phyloP scores from a whole-genome alignment of 139 green algal genomes.

The Micractinium conductrix region DNA sequence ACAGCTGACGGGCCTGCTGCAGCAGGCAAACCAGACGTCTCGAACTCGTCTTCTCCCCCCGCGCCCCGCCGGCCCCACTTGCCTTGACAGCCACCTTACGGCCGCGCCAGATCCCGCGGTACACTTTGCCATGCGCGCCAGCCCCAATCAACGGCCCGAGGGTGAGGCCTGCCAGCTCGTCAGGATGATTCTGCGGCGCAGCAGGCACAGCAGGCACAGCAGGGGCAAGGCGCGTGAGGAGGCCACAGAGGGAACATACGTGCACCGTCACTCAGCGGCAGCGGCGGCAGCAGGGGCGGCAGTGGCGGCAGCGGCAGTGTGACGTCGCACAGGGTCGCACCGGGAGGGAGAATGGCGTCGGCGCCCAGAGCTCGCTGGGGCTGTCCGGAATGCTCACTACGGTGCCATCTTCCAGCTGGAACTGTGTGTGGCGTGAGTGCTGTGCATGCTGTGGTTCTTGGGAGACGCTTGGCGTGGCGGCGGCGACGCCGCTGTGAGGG shows the following conservation, averaged over 20 bases:
- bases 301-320: too few relatives aligned
- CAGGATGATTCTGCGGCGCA: not conserved
- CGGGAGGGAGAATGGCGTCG: not conserved
- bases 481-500: too few relatives aligned
- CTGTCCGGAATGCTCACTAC: too few relatives aligned
- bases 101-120: constrained; percentile 42
- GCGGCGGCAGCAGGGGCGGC: too few relatives aligned
- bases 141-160: constrained; percentile 51
- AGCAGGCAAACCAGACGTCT: not conserved
- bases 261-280: not conserved
- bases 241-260: too few relatives aligned
- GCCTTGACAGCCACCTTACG: constrained; percentile 60
- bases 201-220: not conserved
- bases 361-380: not conserved
- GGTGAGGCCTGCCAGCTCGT: constrained; percentile 45
- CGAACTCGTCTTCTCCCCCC: not conserved
- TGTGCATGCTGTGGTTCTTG: too few relatives aligned
- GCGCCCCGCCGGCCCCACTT: not conserved
- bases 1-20: not conserved
- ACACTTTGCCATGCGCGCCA: constrained; percentile 59
- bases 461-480: too few relatives aligned
- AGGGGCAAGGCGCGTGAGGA: not conserved
- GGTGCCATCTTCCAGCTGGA: too few relatives aligned
- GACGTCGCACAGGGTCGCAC: too few relatives aligned
- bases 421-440: too few relatives aligned